Conservation (phyloP, 2,329 filamentous ascomycete species). For the Atkinsonella hypoxylon region DNA sequence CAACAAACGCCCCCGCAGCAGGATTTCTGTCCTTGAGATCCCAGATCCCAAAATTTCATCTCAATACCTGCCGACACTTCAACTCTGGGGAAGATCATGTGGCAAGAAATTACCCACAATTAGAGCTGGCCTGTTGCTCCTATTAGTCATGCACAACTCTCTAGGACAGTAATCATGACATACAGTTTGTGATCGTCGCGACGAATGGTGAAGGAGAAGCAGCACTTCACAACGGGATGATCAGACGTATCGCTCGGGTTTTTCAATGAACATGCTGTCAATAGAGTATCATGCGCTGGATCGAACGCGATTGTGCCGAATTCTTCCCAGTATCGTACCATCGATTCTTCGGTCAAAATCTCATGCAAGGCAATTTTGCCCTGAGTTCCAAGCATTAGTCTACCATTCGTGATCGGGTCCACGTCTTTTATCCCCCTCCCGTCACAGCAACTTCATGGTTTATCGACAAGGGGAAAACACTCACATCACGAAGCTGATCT, state of each 20-base stretch:
- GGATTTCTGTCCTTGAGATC: not conserved
- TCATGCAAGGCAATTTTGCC: slow-evolving; percentile 92
- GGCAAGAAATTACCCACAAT: slow-evolving; percentile 97
- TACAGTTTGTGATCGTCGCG: slow-evolving; percentile 94
- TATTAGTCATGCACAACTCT: not conserved
- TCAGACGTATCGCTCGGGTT: slow-evolving; percentile 59
- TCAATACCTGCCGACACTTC: not conserved
- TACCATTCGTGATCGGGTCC: not conserved
- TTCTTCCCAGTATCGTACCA: slow-evolving; percentile 98
- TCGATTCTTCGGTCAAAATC: slow-evolving; percentile 86
- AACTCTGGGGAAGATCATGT: slow-evolving; percentile 46
- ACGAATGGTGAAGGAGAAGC: slow-evolving; percentile 94
- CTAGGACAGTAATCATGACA: slow-evolving; percentile 25
- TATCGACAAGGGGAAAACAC: slow-evolving; percentile 18
- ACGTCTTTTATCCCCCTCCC: not conserved
- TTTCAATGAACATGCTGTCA: slow-evolving; percentile 87
- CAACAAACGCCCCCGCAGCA: not conserved
- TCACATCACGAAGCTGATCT: slow-evolving; percentile 78
- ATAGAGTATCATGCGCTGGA: slow-evolving; percentile 79
- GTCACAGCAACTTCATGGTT: not conserved
- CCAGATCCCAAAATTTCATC: too few relatives aligned
- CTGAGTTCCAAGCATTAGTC: slow-evolving; percentile 29
- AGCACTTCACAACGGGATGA: slow-evolving; percentile 73
- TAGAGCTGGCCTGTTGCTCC: slow-evolving; percentile 58
- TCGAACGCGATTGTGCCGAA: slow-evolving; percentile 98